Conservation (phyloP, 108 stramenopile genomes). For the Skeletonema marinoi region DNA sequence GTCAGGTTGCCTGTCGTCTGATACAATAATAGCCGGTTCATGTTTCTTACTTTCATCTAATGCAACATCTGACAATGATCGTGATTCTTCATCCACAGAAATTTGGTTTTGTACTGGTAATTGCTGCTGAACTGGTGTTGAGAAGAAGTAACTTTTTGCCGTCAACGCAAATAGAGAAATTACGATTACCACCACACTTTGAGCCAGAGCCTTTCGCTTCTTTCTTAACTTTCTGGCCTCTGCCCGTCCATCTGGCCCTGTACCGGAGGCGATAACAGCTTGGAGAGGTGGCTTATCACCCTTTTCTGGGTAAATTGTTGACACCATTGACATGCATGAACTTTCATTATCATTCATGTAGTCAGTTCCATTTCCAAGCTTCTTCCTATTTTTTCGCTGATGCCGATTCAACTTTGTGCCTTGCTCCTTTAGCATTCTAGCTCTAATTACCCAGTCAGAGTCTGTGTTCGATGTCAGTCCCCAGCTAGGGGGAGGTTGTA, state of each 20-base stretch:
- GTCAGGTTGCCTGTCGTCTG: background rate
- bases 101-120: background rate
- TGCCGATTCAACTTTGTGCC: slow-evolving; percentile 54
- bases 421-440: slow-evolving; percentile 53
- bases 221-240: slow-evolving; percentile 40
- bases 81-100: background rate
- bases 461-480: slow-evolving; percentile 51
- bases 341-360: background rate
- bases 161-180: slow-evolving; percentile 40
- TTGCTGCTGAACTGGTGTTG: background rate
- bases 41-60: background rate
- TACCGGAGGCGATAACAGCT: slow-evolving; percentile 66
- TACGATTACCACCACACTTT: slow-evolving; percentile 35
- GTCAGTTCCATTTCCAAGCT: slow-evolving; percentile 10
- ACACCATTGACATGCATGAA: background rate
- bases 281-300: slow-evolving; percentile 15
- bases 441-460: slow-evolving; percentile 73
- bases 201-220: slow-evolving; percentile 38
- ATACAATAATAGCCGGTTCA: background rate
- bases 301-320: slow-evolving; percentile 10
- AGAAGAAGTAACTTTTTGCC: slow-evolving; percentile 19
- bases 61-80: background rate
- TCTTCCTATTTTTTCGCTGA: slow-evolving; percentile 57
- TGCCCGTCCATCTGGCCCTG: slow-evolving; percentile 55
- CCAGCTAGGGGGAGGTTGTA: slow-evolving; percentile 66